These are phyloP conservation scores for Luffa aegyptiaca DNA, from an alignment of 306 rosid genomes.

Conservation along the genomic window DNA sequence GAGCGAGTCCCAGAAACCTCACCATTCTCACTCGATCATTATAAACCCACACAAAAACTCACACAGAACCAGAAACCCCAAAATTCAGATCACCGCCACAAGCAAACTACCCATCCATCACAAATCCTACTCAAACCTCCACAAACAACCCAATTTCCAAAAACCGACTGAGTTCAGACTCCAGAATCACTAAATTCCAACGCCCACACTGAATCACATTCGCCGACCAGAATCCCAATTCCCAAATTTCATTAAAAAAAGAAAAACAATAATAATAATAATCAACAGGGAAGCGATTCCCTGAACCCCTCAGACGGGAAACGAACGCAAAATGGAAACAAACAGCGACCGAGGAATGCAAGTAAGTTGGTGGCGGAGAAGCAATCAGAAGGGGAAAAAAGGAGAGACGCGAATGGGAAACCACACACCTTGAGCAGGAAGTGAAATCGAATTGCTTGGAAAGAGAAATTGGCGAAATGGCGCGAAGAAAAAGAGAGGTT, in stretches of 20 bases:
- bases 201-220: not conserved
- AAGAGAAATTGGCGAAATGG: not conserved
- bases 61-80: not conserved
- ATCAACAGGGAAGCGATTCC: not conserved
- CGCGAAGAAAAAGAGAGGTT: not conserved
- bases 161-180: not conserved
- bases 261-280: too few species aligned
- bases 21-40: slow-evolving; percentile 65
- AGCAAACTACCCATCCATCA: not conserved
- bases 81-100: slow-evolving; percentile 3
- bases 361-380: not conserved
- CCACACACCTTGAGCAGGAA: not conserved
- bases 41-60: slow-evolving; percentile 20
- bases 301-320: not conserved
- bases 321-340: not conserved
- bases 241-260: not conserved
- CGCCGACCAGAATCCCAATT: not conserved
- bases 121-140: not conserved
- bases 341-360: not conserved
- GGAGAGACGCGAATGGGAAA: not conserved
- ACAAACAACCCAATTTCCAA: not conserved
- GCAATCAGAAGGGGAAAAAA: not conserved
- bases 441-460: not conserved
- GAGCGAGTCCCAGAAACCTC: slow-evolving; percentile 68
- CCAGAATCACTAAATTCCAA: slow-evolving; percentile 6